Evolutionary conservation across 108 stramenopile genomes (phyloP).

Genomic region (Nitzschia putrida): DNA sequence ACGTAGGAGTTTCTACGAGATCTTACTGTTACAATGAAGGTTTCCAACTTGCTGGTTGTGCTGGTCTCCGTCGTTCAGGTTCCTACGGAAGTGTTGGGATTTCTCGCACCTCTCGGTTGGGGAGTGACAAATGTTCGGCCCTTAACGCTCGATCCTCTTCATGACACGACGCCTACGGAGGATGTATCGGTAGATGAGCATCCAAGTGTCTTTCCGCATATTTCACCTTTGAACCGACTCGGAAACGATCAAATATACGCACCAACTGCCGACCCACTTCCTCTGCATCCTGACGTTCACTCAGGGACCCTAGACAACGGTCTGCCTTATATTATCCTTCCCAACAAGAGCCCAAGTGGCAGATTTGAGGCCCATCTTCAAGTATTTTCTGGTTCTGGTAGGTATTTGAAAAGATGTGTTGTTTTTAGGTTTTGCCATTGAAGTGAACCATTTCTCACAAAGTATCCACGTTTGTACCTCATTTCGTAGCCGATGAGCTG

Average conservation of each 20-base stretch:
- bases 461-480: constrained; percentile 17
- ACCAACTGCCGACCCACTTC: constrained; percentile 50
- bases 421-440: not conserved
- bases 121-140: no score
- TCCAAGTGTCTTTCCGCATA: constrained; percentile 76
- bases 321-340: constrained; percentile 89
- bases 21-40: no score
- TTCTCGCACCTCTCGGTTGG: no score
- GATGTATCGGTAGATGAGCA: constrained; percentile 54
- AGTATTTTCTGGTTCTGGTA: constrained; percentile 85
- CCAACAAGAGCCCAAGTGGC: constrained; percentile 90
- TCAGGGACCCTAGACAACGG: constrained; percentile 87
- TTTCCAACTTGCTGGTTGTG: no score
- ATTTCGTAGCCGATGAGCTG: constrained; percentile 82
- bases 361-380: constrained; percentile 97
- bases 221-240: constrained; percentile 82
- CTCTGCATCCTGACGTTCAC: constrained; percentile 75
- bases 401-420: constrained; percentile 11
- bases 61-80: no score
- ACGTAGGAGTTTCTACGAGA: no score
- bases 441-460: not conserved
- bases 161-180: no score
- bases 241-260: constrained; percentile 43
- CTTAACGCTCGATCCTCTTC: no score
- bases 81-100: no score